Evolutionary conservation across 345 rosid species (phyloP).

Genomic region (Camelina hispida): DNA sequence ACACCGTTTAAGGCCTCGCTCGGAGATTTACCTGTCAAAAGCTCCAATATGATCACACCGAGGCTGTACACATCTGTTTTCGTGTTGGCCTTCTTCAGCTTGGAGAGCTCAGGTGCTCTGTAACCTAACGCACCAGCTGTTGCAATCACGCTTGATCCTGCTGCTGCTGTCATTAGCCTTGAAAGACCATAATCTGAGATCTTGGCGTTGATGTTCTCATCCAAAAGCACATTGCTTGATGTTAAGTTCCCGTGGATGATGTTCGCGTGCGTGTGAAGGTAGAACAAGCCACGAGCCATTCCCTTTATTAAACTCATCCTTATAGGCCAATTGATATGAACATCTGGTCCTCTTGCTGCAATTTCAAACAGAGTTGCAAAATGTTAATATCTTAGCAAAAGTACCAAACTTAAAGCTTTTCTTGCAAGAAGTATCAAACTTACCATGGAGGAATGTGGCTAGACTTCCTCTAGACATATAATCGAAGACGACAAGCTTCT

Average conservation of each 20-base stretch:
- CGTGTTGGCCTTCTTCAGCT: slow-evolving; percentile 78
- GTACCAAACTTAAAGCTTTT: neutral
- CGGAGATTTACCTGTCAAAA: slow-evolving; percentile 88
- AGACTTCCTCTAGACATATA: slow-evolving; percentile 93
- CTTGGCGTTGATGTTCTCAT: slow-evolving; percentile 56
- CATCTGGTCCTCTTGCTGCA: slow-evolving; percentile 87
- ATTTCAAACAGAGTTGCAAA: slow-evolving; percentile 1
- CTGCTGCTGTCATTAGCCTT: slow-evolving; percentile 75
- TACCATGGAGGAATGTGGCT: slow-evolving; percentile 87
- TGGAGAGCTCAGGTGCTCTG: slow-evolving; percentile 91
- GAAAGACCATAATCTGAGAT: slow-evolving; percentile 83
- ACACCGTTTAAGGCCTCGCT: slow-evolving; percentile 77
- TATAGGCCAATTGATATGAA: slow-evolving; percentile 68
- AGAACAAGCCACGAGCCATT: slow-evolving; percentile 66
- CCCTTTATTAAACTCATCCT: slow-evolving; percentile 75
- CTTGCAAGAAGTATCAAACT: slow-evolving; percentile 21
- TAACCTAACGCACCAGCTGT: slow-evolving; percentile 86
- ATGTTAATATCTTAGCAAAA: neutral
- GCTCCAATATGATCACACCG: slow-evolving; percentile 84
- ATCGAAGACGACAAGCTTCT: slow-evolving; percentile 94
- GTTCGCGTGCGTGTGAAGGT: slow-evolving; percentile 75
- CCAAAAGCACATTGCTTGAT: slow-evolving; percentile 79
- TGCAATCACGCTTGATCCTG: slow-evolving; percentile 77
- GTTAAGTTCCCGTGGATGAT: slow-evolving; percentile 83
- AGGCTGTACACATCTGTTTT: slow-evolving; percentile 88